Evolutionary conservation across 179 eudicot genomes (phyloP).

Genomic region (Corrigiola litoralis): DNA sequence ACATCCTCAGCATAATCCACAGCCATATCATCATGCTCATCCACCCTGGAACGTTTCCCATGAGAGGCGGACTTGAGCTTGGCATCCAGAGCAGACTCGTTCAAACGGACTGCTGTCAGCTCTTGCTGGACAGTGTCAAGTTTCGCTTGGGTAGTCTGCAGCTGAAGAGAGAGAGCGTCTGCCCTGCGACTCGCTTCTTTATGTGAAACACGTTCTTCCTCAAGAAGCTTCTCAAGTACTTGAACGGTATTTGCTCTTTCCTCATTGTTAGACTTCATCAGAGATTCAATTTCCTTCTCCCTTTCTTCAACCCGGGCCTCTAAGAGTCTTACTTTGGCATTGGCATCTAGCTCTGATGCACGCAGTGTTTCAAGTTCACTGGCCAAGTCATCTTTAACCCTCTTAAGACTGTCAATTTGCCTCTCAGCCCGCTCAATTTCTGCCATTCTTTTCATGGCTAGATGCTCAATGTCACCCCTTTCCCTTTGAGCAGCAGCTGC

Average conservation of each 20-base stretch:
- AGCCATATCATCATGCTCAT: conserved; percentile 67
- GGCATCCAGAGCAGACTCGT: conserved; percentile 69
- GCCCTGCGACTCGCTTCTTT: conserved; percentile 86
- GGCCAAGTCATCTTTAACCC: conserved; percentile 46
- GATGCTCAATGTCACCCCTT: conserved; percentile 53
- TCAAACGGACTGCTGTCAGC: conserved; percentile 59
- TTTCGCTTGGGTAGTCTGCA: conserved; percentile 79
- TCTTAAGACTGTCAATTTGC: conserved; percentile 55
- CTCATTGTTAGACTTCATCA: conserved; percentile 71
- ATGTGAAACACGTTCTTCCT: conserved; percentile 68
- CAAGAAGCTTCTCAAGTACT: conserved; percentile 71
- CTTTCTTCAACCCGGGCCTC: conserved; percentile 85
- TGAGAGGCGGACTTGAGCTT: conserved; percentile 69
- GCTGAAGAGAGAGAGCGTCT: conserved; percentile 71
- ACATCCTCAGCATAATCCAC: conserved; percentile 53
- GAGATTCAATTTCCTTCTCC: conserved; percentile 77
- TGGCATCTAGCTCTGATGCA: conserved; percentile 64
- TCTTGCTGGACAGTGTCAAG: conserved; percentile 74
- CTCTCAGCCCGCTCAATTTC: conserved; percentile 78
- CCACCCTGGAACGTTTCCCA: conserved; percentile 67
- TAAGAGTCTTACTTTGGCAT: conserved; percentile 55
- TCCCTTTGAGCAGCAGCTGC: conserved; percentile 73
- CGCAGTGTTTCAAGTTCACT: conserved; percentile 50
- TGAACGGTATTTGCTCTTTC: conserved; percentile 75
- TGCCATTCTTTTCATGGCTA: conserved; percentile 70